These are phyloP conservation scores for Calonectria crousiana DNA, from an alignment of 2,329 filamentous ascomycete species.

Conservation along the genomic window DNA sequence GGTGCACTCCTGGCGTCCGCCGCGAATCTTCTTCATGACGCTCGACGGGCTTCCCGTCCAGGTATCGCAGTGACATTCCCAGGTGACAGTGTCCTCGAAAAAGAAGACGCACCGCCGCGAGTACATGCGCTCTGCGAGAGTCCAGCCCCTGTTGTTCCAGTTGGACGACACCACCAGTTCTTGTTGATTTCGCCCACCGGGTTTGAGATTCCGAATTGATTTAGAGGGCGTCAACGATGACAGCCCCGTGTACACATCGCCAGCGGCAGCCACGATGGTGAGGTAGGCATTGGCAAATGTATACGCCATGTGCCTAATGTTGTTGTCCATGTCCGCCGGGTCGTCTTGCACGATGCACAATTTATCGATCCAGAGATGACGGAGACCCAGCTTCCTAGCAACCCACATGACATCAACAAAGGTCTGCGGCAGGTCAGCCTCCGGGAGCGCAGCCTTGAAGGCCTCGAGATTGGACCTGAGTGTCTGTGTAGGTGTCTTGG, in stretches of 20 bases:
- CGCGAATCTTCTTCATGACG: conserved; percentile 48
- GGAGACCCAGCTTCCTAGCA: conserved; percentile 56
- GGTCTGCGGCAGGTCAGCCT: conserved; percentile 54
- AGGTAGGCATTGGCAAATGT: conserved; percentile 60
- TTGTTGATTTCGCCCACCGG: conserved; percentile 48
- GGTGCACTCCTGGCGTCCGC: conserved; percentile 49
- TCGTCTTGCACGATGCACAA: conserved; percentile 61
- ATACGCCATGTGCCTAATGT: conserved; percentile 59
- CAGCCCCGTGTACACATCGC: conserved; percentile 54
- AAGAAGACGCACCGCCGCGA: conserved; percentile 58
- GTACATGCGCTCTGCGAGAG: conserved; percentile 58
- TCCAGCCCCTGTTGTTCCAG: conserved; percentile 58
- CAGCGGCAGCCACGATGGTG: conserved; percentile 58
- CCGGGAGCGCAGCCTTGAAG: conserved; percentile 51
- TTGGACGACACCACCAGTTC: conserved; percentile 54
- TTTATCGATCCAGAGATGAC: conserved; percentile 61
- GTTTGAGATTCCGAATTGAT: conserved; percentile 39
- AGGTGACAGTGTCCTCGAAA: conserved; percentile 57
- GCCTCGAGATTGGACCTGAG: conserved; percentile 52
- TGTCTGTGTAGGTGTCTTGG: conserved; percentile 47
- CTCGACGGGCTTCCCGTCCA: conserved; percentile 53
- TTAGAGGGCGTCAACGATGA: conserved; percentile 52
- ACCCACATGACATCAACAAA: conserved; percentile 60
- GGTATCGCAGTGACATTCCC: conserved; percentile 60
- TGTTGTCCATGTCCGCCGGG: conserved; percentile 52